phyloP scores from a whole-genome alignment of 805 yeast genomes.

The Scheffersomyces lignosus region DNA sequence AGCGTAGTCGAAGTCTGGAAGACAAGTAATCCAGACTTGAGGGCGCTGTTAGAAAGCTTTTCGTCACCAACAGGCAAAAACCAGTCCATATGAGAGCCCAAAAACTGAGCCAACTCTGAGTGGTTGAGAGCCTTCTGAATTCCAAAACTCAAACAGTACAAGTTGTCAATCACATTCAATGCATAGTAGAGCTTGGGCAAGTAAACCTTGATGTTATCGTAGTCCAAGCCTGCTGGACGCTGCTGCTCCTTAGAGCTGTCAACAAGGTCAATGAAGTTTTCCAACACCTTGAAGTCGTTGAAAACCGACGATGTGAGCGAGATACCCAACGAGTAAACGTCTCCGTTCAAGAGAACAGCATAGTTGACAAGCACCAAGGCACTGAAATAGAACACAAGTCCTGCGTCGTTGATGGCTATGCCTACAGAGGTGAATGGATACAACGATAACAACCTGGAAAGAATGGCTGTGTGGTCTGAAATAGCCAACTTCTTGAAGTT shows the following conservation, averaged over 20 bases:
- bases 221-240: slow-evolving; percentile 5
- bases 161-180: slow-evolving; percentile 49
- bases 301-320: slow-evolving; percentile 52
- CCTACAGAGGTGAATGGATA: slow-evolving; percentile 33
- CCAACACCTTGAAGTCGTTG: slow-evolving; percentile 56
- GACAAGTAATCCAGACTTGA: slow-evolving; percentile 12
- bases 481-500: slow-evolving; percentile 34
- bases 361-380: slow-evolving; percentile 48
- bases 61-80: slow-evolving; percentile 15
- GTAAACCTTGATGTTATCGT: slow-evolving; percentile 28
- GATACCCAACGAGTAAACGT: slow-evolving; percentile 57
- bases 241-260: neutral
- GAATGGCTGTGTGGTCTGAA: slow-evolving; percentile 31
- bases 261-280: slow-evolving; percentile 41
- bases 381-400: slow-evolving; percentile 27
- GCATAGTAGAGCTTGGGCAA: slow-evolving; percentile 48
- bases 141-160: slow-evolving; percentile 55
- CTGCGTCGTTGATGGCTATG: slow-evolving; percentile 23
- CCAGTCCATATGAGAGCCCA: slow-evolving; percentile 11
- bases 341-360: slow-evolving; percentile 58
- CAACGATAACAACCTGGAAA: slow-evolving; percentile 33
- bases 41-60: slow-evolving; percentile 5
- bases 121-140: slow-evolving; percentile 25
- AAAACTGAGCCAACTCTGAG: slow-evolving; percentile 5
- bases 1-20: slow-evolving; percentile 21